Base-by-base conservation (phyloP, 2,329 filamentous ascomycete species). In the Clarireedia homoeocarpa region DNA sequence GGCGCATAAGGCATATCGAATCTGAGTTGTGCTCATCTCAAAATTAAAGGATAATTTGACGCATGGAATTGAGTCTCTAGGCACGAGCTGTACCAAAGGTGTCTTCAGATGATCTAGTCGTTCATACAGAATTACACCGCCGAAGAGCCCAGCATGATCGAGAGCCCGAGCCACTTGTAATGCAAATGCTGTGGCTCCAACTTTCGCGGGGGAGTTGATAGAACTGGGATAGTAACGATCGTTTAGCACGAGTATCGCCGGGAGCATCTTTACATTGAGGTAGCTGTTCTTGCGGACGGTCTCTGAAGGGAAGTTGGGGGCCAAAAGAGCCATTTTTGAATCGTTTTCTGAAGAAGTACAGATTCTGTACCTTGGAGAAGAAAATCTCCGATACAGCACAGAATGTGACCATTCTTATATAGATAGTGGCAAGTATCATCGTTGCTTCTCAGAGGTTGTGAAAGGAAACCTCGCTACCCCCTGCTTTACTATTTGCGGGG, bases 161-260 rank as follows among this genome's bases (percentile, higher is more conserved):
- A 59, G 42, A 23, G 57, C 58, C 23, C 48, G 48, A 44, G 50
- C 48, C 4, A 55, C 58, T 34, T 57, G 57, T 30, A 59, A 51
- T 20, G 58, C 58, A 34, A 59, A 58, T 23, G 58, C 53, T 5
- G 58, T 59, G 20, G 56, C 52, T 30, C 58, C 58, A 14, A 59
- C 58, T 6, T 58, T 59, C 20, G 56, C 56, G 20, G 58, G 48
- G 20, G 47, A 52, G 14, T 48, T 53, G 3, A 48, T 48, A 30
- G 58, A 55, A 47, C 44, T 51, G 7, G 58, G 56, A 53, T 55
- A 56, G 51, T 59, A 59, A 12, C 50, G 48, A 23, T 46, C 48
- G 44, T 59, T 59, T 34, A 59, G 27, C 10, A 59, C 48, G 23
- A 58, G 44, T 23, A 59, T 58, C 2, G 56, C 58, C n/a, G 58